Evolutionary conservation across 495 filamentous ascomycete species (phyloP).

Genomic region (Xeromyces bisporus): DNA sequence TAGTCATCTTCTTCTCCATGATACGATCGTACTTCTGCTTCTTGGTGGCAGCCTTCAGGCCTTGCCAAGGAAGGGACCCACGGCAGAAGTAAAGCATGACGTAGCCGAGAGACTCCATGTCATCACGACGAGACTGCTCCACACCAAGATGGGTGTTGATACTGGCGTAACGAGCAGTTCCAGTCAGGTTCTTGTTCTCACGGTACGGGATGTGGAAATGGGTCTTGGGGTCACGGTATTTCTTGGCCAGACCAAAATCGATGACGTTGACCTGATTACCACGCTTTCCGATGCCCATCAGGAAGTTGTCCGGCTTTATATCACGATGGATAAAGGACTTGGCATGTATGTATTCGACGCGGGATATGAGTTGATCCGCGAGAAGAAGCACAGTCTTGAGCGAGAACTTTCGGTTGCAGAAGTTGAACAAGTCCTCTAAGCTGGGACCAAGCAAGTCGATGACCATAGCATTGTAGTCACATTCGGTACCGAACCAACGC

Average conservation of each 20-base stretch:
- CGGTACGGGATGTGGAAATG: constrained; percentile 99
- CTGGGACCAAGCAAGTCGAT: constrained; percentile 94
- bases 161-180: constrained; percentile 95
- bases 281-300: constrained; percentile 99
- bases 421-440: constrained; percentile 99
- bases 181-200: constrained; percentile 99
- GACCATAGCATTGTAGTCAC: constrained; percentile 99
- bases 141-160: constrained; percentile 99
- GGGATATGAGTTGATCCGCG: constrained; percentile 96
- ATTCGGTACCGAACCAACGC: constrained; percentile 99
- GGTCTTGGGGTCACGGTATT: constrained; percentile 99
- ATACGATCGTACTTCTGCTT: constrained; percentile 99
- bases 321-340: constrained; percentile 99
- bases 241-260: constrained; percentile 98
- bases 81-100: constrained; percentile 99
- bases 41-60: constrained; percentile 98
- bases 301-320: constrained; percentile 99
- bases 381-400: constrained; percentile 98
- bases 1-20: constrained; percentile 99
- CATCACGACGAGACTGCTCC: constrained; percentile 97
- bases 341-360: constrained; percentile 99
- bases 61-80: constrained; percentile 97
- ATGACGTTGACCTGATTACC: constrained; percentile 99
- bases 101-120: constrained; percentile 99
- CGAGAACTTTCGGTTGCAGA: constrained; percentile 99